phyloP scores from a whole-genome alignment of 768 basidiomycete species.

The Hericium rajendrae region DNA sequence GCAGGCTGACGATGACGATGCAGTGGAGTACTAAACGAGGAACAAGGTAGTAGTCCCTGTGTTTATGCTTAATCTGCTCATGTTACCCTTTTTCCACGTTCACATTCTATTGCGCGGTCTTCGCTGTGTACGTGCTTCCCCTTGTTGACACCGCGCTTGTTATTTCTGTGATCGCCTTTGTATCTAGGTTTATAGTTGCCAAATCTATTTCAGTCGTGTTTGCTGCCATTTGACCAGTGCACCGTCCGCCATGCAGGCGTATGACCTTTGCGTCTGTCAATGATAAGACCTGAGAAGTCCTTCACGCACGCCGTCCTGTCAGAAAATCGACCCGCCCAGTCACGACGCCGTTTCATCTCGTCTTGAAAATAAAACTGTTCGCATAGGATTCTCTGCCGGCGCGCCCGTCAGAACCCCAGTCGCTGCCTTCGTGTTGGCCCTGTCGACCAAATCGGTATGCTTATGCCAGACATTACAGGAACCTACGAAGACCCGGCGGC shows the following conservation, averaged over 20 bases:
- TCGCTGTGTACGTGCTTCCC: background rate
- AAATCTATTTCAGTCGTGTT: background rate
- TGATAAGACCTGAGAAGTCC: background rate
- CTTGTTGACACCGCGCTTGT: background rate
- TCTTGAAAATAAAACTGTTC: too few relatives aligned
- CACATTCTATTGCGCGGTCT: background rate
- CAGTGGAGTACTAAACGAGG: conserved; percentile 55
- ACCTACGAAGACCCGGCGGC: too few relatives aligned
- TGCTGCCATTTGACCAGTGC: background rate
- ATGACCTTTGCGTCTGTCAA: background rate
- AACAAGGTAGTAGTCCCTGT: conserved; percentile 8
- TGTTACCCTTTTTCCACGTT: conserved; percentile 7
- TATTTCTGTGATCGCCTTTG: background rate
- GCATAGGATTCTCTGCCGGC: too few relatives aligned
- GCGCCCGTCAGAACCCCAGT: too few relatives aligned
- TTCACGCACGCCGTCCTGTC: background rate
- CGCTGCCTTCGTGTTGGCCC: too few relatives aligned
- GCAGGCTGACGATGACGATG: conserved; percentile 71
- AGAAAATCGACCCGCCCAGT: background rate
- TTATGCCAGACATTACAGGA: too few relatives aligned
- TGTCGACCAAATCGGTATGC: too few relatives aligned
- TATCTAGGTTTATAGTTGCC: background rate
- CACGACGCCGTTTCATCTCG: too few relatives aligned
- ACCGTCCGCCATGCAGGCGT: background rate
- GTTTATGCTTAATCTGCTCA: conserved; percentile 1